Percentiles rank a stretch among this genome's conserved stretches.
phyloP scores from a whole-genome alignment of 495 filamentous ascomycete genomes.

The Mycothermus thermophilus region DNA sequence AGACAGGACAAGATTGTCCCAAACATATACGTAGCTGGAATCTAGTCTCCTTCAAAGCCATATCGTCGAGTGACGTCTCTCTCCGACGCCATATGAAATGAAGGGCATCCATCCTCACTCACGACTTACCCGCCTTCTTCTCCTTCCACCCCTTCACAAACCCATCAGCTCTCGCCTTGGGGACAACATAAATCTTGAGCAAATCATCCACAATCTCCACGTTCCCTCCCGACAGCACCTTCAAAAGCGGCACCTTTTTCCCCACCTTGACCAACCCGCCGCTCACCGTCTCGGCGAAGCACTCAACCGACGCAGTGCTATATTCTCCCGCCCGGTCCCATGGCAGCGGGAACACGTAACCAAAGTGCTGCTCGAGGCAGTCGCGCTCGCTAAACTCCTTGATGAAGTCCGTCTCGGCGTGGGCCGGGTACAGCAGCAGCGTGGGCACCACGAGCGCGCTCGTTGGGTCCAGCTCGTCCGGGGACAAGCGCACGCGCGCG shows the following conservation, averaged over 20 bases:
- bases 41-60: too few species aligned
- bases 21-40: too few species aligned
- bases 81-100: too few species aligned
- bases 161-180: conserved; percentile 45
- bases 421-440: conserved; percentile 66
- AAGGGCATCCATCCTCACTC: background rate
- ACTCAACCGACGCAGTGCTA: conserved; percentile 52
- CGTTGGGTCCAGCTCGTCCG: conserved; percentile 58
- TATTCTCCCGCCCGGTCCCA: conserved; percentile 72
- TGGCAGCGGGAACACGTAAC: conserved; percentile 65
- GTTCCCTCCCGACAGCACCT: conserved; percentile 61
- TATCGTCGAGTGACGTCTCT: background rate
- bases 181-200: conserved; percentile 67
- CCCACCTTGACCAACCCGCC: conserved; percentile 82
- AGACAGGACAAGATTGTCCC: too few species aligned
- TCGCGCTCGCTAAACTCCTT: conserved; percentile 67
- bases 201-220: conserved; percentile 80
- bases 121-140: too few species aligned
- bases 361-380: conserved; percentile 54
- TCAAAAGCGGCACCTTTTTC: conserved; percentile 63
- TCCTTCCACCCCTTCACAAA: conserved; percentile 79
- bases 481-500: conserved; percentile 48
- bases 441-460: conserved; percentile 61
- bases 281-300: conserved; percentile 68
- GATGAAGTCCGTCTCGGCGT: conserved; percentile 75